Evolutionary conservation across 257 asterid species (phyloP).

Genomic region (Rauvolfia tetraphylla): DNA sequence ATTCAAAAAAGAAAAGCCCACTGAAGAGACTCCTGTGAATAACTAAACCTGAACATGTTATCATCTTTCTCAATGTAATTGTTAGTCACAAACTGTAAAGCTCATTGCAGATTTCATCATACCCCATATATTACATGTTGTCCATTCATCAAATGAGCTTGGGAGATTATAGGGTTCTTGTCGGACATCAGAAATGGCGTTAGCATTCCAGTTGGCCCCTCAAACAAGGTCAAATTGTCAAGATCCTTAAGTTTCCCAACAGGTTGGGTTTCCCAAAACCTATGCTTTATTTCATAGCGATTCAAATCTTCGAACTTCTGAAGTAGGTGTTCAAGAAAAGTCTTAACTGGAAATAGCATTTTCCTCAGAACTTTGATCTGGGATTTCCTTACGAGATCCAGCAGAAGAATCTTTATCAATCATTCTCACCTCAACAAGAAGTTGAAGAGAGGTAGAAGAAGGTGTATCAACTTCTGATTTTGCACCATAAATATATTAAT

Average conservation of each 20-base stretch:
- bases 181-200: constrained; percentile 69
- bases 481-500: too few relatives aligned
- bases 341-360: constrained; percentile 26
- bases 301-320: constrained; percentile 35
- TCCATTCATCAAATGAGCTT: constrained; percentile 73
- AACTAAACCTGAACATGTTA: constrained; percentile 80
- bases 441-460: too few relatives aligned
- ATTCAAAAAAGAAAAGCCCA: too few relatives aligned
- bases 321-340: constrained; percentile 35
- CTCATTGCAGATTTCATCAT: constrained; percentile 69
- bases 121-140: constrained; percentile 70
- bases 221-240: constrained; percentile 58
- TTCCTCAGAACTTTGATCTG: constrained; percentile 30
- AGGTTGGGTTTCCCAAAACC: constrained; percentile 93
- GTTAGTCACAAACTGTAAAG: constrained; percentile 58
- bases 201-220: constrained; percentile 77
- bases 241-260: constrained; percentile 89
- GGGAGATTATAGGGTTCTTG: constrained; percentile 92
- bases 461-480: too few relatives aligned
- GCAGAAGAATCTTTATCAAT: constrained; percentile 34
- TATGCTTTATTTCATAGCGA: constrained; percentile 43
- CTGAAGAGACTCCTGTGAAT: constrained; percentile 80
- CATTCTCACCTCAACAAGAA: constrained; percentile 25
- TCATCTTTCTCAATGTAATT: constrained; percentile 85
- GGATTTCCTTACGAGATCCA: constrained; percentile 34